Percentiles rank a stretch among this genome's conserved stretches.
Evolutionary conservation across 1,284 basidiomycete genomes (phyloP).

Genomic region (Naganishia sp.): DNA sequence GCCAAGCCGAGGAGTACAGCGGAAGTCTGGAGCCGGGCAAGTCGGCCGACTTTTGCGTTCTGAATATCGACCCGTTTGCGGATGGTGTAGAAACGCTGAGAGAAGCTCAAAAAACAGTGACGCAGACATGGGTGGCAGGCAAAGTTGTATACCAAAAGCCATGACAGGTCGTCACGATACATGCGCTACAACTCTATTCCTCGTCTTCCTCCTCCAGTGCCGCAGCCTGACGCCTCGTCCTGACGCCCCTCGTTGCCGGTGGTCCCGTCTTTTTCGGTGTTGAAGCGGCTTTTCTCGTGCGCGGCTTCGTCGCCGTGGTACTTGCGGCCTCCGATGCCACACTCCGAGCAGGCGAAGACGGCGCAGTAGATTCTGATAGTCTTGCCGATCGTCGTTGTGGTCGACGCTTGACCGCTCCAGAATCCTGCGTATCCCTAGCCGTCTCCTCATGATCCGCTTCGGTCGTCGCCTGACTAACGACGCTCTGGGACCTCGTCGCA

Average conservation of each 20-base stretch:
- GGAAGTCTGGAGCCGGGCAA: conserved; percentile 39
- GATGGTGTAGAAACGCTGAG: conserved; percentile 38
- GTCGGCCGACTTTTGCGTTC: conserved; percentile 40
- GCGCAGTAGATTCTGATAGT: conserved; percentile 24
- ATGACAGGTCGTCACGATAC: not conserved
- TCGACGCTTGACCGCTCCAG: not conserved
- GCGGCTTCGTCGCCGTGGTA: not conserved
- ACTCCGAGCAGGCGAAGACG: conserved; percentile 26
- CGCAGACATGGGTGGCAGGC: conserved; percentile 41
- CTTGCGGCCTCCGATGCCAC: conserved; percentile 10
- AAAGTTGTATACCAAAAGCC: conserved; percentile 31
- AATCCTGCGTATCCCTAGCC: not conserved
- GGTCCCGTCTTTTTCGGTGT: not conserved
- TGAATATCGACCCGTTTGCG: conserved; percentile 40
- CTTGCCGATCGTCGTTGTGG: conserved; percentile 18
- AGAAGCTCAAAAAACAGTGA: conserved; percentile 38
- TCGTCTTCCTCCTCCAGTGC: conserved; percentile 21
- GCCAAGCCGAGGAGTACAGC: conserved; percentile 29
- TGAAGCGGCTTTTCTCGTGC: conserved; percentile 1
- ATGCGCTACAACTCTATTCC: conserved; percentile 4
- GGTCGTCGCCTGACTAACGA: conserved; percentile 24
- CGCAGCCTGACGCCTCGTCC: conserved; percentile 20
- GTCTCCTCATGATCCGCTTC: conserved; percentile 18
- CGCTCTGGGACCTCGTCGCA: conserved; percentile 27
- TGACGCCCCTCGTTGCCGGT: conserved; percentile 14